Base-by-base conservation (phyloP, 805 yeast species). In the Metschnikowia colocasiae region DNA sequence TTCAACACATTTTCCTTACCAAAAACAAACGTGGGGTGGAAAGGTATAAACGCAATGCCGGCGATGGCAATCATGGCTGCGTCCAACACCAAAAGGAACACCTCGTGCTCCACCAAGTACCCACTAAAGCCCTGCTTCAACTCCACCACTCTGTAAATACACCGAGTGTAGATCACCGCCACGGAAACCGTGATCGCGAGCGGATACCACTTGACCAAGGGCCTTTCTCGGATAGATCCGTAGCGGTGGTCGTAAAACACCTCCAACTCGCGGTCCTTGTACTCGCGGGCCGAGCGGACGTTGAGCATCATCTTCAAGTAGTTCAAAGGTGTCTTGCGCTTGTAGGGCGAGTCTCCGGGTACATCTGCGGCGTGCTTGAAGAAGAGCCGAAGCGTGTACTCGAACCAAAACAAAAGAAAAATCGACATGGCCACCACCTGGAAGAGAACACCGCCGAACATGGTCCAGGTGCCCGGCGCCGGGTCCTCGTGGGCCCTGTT, bases 111-210 rank as follows among this genome's bases (percentile, higher is more conserved):
- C 39, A 68, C 61, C 49, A 71, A 60, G 50, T 64, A 68, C 2
- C 75, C 75, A 2, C 40, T 19, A 56, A 63, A 71, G 6, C 75
- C 75, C 46, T 67, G 61, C 8, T 68, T 60, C 50, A 71, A 61
- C 47, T 71, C 75, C n/a, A 68, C 71, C 40, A 70, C 73, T 54
- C 75, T 60, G 53, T 71, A 71, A n/a, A 69, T 50, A 52, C 71
- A 66, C 41, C 57, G 59, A 39, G 68, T 65, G 51, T 69, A 70
- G 41, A 70, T 59, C 12, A 56, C 59, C n/a, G 64, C 7, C 5
- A 69, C 73, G 0, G 73, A 60, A 13, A 58, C 16, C 2, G 73
- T 63, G 10, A 71, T 50, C 1, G 64, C 73, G 26, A 68, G 57
- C 3, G 74, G 73, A 53, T 58, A 62, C 52, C 60, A 70, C 6